Base-by-base conservation (phyloP, 345 rosid genomes). In the Nasturtium officinale region DNA sequence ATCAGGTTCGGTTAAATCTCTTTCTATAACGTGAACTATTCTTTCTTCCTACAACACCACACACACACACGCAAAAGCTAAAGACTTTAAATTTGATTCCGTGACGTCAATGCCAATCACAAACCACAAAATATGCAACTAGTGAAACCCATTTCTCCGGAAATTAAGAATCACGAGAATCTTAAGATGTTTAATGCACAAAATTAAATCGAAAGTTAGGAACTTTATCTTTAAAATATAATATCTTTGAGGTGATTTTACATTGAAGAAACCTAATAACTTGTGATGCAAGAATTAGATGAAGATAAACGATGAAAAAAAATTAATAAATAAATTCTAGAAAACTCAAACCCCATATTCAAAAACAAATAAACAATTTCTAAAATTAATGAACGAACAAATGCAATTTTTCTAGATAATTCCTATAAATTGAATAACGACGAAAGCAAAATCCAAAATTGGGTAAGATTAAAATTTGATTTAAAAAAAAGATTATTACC, bases 1-100 rank as follows among this genome's bases (percentile, higher is more conserved):
- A 20, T 85, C 86, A 17, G 80, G 86, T 65, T 85, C 82, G 0
- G 80, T 79, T 77, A 81, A 47, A 35, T 85, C 88, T 82, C 88
- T 85, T 72, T 85, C 86, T 32, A 85, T 81, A 4, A 81, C 85
- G 56, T 57, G 85, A 74, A 85, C 88, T 48, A 78, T 69, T 59
- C 85, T 82, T 53, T 85, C 88, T 28, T 77, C 85, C 88, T 85
- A 72, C 53, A 71, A 40, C 11, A 9, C 1, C 38, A 65, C 12
- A 23, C 7, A 62, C 16, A 45, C 48, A 60, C 26, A 68, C 25
- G 53, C 26, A 43, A 51, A 25, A 66, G 43, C 15, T 5, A 33
- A 65, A n/a, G 4, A 20, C 18, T 28, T 50, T 9, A 20, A 65
- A 59, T 65, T 35, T 57, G 28, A 63, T 78, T 47, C 28, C 71